These are phyloP conservation scores for Albifimbria verrucaria DNA, from an alignment of 2,329 filamentous ascomycete species.

Conservation along the genomic window DNA sequence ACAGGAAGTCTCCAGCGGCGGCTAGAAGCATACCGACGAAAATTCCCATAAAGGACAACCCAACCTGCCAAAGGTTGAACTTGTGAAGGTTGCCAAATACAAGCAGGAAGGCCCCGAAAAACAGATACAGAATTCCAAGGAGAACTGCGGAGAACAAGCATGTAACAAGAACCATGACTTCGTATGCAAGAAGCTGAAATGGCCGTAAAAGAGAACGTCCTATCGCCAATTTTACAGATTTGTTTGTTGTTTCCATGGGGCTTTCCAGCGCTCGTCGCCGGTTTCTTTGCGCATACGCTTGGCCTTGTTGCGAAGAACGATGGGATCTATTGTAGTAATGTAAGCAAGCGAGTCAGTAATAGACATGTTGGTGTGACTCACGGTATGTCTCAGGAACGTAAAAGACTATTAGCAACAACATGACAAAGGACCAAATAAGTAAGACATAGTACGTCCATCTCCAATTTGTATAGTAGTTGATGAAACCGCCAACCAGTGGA, in stretches of 20 bases:
- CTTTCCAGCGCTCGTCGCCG: slow-evolving; percentile 3
- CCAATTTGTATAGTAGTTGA: slow-evolving; percentile 14
- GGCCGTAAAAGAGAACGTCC: slow-evolving; percentile 53
- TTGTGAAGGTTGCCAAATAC: slow-evolving; percentile 67
- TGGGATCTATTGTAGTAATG: slow-evolving; percentile 5
- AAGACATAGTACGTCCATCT: slow-evolving; percentile 18
- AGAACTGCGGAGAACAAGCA: slow-evolving; percentile 78
- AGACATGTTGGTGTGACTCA: neutral
- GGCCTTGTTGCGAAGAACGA: slow-evolving; percentile 10
- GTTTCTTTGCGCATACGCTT: slow-evolving; percentile 11
- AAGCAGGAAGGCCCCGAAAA: slow-evolving; percentile 80
- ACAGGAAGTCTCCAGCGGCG: slow-evolving; percentile 61
- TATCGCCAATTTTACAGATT: neutral
- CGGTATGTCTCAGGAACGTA: slow-evolving; percentile 16
- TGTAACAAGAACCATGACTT: slow-evolving; percentile 77
- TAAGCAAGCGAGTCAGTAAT: slow-evolving; percentile 7
- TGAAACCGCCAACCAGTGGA: slow-evolving; percentile 14
- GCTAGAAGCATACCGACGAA: slow-evolving; percentile 64
- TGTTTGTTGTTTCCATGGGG: slow-evolving; percentile 7
- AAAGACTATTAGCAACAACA: slow-evolving; percentile 9
- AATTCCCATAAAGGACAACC: slow-evolving; percentile 72
- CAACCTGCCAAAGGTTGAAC: slow-evolving; percentile 75
- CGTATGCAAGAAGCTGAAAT: slow-evolving; percentile 69
- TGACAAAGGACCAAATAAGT: slow-evolving; percentile 12
- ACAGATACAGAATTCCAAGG: slow-evolving; percentile 77